Conservation (phyloP, 768 basidiomycete genomes). For the Pleurotus djamor region DNA sequence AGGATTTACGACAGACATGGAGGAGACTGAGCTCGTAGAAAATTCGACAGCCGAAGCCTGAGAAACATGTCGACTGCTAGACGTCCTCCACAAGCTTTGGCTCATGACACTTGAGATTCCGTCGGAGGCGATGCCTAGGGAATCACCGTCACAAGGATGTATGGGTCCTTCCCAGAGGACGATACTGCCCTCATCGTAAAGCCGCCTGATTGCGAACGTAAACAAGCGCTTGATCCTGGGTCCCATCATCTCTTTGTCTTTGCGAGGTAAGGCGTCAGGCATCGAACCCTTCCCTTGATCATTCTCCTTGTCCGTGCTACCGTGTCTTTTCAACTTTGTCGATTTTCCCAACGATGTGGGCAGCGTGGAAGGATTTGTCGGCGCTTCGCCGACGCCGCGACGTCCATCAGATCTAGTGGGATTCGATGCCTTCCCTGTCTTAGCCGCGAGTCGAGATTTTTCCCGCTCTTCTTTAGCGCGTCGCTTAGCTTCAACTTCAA, state of each 20-base stretch:
- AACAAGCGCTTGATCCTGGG: slow-evolving; percentile 69
- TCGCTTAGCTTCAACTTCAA: slow-evolving; percentile 56
- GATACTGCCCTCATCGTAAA: slow-evolving; percentile 72
- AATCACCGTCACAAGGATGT: slow-evolving; percentile 25
- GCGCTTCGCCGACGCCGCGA: slow-evolving; percentile 3
- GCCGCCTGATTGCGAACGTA: slow-evolving; percentile 56
- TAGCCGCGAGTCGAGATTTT: slow-evolving; percentile 27
- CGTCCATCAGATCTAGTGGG: not conserved
- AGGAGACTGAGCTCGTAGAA: no score
- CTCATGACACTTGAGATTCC: slow-evolving; percentile 18
- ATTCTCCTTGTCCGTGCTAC: slow-evolving; percentile 2
- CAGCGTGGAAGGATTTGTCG: not conserved
- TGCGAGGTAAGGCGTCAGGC: not conserved
- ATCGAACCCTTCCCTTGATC: not conserved
- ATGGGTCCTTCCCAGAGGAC: slow-evolving; percentile 70
- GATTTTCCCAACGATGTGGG: not conserved
- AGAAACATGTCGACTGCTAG: not conserved
- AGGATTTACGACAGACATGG: not conserved
- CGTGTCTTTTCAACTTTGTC: slow-evolving; percentile 1
- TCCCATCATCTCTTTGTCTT: slow-evolving; percentile 22
- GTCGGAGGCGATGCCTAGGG: slow-evolving; percentile 18
- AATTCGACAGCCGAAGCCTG: no score
- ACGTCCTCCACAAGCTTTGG: slow-evolving; percentile 40
- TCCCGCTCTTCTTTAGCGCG: slow-evolving; percentile 48
- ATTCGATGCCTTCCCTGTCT: slow-evolving; percentile 12